Evolutionary conservation across 331 rosid genomes (phyloP), one percentile per base, ranked within the genome.

Genomic region (Quercus tomentella): DNA sequence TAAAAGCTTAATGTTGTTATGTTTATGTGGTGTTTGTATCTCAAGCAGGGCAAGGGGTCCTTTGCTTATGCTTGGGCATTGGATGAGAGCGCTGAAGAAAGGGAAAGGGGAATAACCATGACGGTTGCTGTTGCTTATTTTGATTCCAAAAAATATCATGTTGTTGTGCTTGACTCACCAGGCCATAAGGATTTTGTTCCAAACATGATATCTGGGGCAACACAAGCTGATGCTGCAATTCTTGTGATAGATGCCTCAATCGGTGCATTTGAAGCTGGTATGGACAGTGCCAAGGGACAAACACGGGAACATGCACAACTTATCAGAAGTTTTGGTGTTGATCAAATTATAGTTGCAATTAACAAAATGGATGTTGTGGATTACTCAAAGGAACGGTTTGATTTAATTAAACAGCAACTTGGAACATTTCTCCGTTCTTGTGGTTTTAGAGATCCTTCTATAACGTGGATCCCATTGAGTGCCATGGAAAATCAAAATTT

Each of bases 151-250:
- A 91, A 81, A 75, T 96, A 90, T 86, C 99, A 93, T 67, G 91
- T 96, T 80, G 98, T 96, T 71, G 96, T 96, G 84, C 99, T 96
- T 0, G 99, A 96, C 85, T 96, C 99, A 61, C 99, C 99, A 0
- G 99, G 99, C 65, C 99, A 96, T 87, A 93, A 93, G 89, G 99
- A 96, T 83, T 96, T 96, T 82, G 91, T 96, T 75, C 99, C 99
- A 76, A 96, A 96, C 86, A 87, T 96, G 99, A 96, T 96, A 80
- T 96, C 98, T 49, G 99, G 99, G 31, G 97, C 99, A 77, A 90
- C 94, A 54, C 99, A 96, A 81, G 99, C 99, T 72, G 99, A 96
- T 88, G 97, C 98, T 55, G 99, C 99, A 43, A 76, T 91, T 81
- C 93, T 96, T 75, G 94, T 96, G 57, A 84, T 96, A 76, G 99